Evolutionary conservation across 2,329 filamentous ascomycete species (phyloP), one percentile per base, ranked within the genome.

Genomic region (Trichoderma polysporum): DNA sequence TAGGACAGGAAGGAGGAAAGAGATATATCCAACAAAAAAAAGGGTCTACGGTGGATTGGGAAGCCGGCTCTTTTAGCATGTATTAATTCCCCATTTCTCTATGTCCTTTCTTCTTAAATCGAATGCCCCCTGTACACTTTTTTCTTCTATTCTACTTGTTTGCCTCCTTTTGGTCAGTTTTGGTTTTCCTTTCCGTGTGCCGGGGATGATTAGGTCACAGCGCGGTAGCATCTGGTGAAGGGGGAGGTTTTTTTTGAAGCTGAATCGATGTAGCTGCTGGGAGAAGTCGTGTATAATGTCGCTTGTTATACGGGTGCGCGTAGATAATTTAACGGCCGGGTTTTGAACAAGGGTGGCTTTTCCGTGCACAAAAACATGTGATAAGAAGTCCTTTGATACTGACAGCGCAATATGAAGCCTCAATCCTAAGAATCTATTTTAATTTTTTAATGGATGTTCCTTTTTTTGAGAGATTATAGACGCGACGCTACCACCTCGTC

Each of bases 81-180:
- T 83, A 83, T 81, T 83, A 83, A 78, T 79, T 77, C 77, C 79
- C 74, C 76, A 76, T 76, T 76, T 76, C 73, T 69, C 69, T 54
- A 69, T 72, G 71, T 69, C 71, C 68, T 71, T 57, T 70, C 69
- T 68, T 71, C 54, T 70, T 70, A 15, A 57, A 66, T 62, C 52
- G 57, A 62, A 60, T 53, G 63, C 29, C 49, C 37, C 50, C 47
- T 67, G 58, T 67, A 67, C 19, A 35, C 22, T 27, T 66, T 52
- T 10, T 52, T 63, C 10, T 58, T 19, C 12, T n/a, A 25, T 57
- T 29, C 17, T 25, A n/a, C 22, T 50, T 27, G 19, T 62, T 63
- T 22, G 29, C 37, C 22, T 15, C 15, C n/a, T 58, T 15, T 8
- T 58, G 50, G n/a, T 27, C 19, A 49, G n/a, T n/a, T 22, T 27